phyloP scores from a whole-genome alignment of 805 yeast species.

The Candida andamanensis region DNA sequence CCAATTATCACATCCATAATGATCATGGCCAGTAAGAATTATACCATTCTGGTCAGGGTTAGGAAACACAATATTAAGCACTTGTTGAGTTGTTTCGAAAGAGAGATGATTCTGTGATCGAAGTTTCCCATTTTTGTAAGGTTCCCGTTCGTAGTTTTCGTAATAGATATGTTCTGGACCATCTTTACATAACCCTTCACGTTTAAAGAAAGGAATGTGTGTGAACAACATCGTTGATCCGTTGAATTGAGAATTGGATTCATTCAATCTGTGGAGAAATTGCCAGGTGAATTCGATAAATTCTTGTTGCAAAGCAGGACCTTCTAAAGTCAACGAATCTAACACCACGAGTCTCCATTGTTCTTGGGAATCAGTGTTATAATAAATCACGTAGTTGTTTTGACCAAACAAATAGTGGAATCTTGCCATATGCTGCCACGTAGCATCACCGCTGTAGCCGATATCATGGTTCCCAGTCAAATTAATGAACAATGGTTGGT shows the following conservation, averaged over 20 bases:
- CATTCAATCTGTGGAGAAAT: conserved; percentile 58
- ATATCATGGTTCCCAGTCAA: conserved; percentile 94
- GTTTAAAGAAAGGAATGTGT: conserved; percentile 85
- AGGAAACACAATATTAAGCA: conserved; percentile 68
- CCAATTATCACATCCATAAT: conserved; percentile 80
- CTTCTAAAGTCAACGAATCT: conserved; percentile 80
- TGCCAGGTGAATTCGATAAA: conserved; percentile 65
- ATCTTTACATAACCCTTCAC: conserved; percentile 78
- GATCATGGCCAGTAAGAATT: conserved; percentile 92
- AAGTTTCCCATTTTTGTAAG: conserved; percentile 63
- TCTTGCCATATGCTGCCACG: conserved; percentile 84
- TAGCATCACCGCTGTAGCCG: conserved; percentile 93
- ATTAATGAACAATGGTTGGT: conserved; percentile 70
- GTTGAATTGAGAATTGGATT: conserved; percentile 43
- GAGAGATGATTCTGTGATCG: conserved; percentile 85
- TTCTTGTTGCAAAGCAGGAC: conserved; percentile 78
- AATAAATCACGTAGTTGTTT: conserved; percentile 77
- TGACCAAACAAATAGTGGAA: conserved; percentile 72
- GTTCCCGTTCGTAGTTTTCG: conserved; percentile 50
- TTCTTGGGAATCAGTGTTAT: conserved; percentile 54
- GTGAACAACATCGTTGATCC: conserved; percentile 83
- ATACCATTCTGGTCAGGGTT: conserved; percentile 63
- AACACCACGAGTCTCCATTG: conserved; percentile 90
- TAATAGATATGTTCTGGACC: conserved; percentile 60
- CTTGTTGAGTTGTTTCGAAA: conserved; percentile 57